Percentiles rank a stretch among this genome's conserved stretches.
Evolutionary conservation across 2,329 filamentous ascomycete genomes (phyloP).

Genomic region (Botrytis deweyae): DNA sequence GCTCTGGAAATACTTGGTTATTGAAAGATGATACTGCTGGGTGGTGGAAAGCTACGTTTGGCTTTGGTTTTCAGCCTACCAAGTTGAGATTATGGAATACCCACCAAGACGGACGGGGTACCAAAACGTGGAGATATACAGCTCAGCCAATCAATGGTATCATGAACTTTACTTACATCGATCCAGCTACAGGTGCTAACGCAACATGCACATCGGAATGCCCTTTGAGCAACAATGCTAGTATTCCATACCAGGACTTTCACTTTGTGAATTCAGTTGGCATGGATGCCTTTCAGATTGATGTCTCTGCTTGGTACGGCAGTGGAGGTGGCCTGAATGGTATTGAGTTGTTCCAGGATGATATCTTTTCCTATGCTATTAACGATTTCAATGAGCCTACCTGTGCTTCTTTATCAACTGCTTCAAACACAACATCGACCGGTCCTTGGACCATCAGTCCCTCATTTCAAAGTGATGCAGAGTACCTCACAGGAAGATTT

Average conservation of each 20-base stretch:
- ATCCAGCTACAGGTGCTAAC: constrained; percentile 67
- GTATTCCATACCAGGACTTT: constrained; percentile 78
- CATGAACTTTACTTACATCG: constrained; percentile 91
- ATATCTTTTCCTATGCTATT: constrained; percentile 83
- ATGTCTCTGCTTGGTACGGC: constrained; percentile 87
- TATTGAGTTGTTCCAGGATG: constrained; percentile 82
- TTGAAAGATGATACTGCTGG: constrained; percentile 73
- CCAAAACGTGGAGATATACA: constrained; percentile 83
- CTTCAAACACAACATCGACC: constrained; percentile 65
- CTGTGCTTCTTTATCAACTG: constrained; percentile 65
- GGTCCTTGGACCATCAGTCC: constrained; percentile 73
- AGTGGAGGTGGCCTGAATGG: constrained; percentile 79
- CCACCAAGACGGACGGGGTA: constrained; percentile 77
- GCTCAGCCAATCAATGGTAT: constrained; percentile 86
- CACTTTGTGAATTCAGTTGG: constrained; percentile 83
- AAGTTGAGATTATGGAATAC: constrained; percentile 89
- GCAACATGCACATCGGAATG: constrained; percentile 77
- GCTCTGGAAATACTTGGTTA: constrained; percentile 78
- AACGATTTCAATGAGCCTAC: constrained; percentile 83
- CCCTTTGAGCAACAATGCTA: constrained; percentile 71
- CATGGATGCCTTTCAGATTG: constrained; percentile 83
- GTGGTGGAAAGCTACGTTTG: constrained; percentile 80
- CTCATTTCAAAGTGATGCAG: constrained; percentile 66
- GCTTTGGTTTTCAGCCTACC: constrained; percentile 81
- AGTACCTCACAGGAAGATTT: constrained; percentile 73